These are phyloP conservation scores for Oryza rufipogon DNA, from an alignment of 176 grass and related monocot genomes.

Conservation along the genomic window DNA sequence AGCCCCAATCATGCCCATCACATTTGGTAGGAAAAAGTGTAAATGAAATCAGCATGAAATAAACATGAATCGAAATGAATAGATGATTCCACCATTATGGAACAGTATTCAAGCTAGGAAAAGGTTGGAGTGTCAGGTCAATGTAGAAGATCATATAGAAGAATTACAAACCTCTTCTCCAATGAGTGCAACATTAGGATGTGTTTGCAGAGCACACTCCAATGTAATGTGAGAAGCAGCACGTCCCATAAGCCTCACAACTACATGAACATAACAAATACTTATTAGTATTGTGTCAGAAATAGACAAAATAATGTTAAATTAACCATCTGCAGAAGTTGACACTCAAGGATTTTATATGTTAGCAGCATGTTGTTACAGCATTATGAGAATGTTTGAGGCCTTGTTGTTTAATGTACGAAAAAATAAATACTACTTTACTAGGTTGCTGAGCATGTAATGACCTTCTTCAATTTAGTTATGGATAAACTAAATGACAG, in stretches of 20 bases:
- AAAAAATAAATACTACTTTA: slow-evolving; percentile 6
- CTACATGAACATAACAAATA: slow-evolving; percentile 47
- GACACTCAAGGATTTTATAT: not conserved
- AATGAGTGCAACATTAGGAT: slow-evolving; percentile 92
- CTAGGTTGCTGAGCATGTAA: not conserved
- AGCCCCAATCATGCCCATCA: not conserved
- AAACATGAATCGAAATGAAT: not conserved
- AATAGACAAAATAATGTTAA: not conserved
- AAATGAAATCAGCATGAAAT: not conserved
- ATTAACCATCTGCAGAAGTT: not conserved
- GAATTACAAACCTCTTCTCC: slow-evolving; percentile 82
- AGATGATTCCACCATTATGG: slow-evolving; percentile 6
- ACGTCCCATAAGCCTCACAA: slow-evolving; percentile 99
- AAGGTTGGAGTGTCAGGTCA: not conserved
- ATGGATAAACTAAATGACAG: not conserved
- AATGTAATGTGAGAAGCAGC: slow-evolving; percentile 99
- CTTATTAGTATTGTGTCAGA: not conserved
- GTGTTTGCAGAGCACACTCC: slow-evolving; percentile 96
- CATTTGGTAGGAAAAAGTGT: not conserved
- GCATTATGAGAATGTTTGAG: not conserved
- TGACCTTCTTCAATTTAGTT: not conserved
- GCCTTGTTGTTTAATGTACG: not conserved
- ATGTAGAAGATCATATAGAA: slow-evolving; percentile 1
- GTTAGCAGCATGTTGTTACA: not conserved
- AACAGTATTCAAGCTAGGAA: slow-evolving; percentile 25